These are phyloP conservation scores for Epichloe gansuensis DNA, from an alignment of 2,329 filamentous ascomycete genomes.

Conservation along the genomic window DNA sequence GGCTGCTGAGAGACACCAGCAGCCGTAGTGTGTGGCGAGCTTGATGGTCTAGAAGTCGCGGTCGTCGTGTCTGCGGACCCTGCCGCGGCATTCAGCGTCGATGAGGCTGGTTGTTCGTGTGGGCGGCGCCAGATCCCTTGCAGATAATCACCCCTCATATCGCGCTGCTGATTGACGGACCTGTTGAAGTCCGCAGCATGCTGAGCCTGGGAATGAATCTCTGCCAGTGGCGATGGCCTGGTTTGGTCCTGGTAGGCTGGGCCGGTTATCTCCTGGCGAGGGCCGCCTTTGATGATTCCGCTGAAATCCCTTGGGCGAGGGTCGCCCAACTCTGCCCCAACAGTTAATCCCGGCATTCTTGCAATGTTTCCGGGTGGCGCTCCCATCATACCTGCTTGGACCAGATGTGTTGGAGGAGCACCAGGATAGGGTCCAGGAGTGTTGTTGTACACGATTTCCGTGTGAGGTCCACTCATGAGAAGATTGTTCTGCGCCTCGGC, in stretches of 20 bases:
- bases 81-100: constrained; percentile 33
- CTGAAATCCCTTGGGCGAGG: constrained; percentile 69
- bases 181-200: constrained; percentile 89
- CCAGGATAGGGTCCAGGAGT: constrained; percentile 52
- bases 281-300: constrained; percentile 61
- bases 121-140: constrained; percentile 71
- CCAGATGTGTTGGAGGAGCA: constrained; percentile 52
- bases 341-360: constrained; percentile 73
- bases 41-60: constrained; percentile 39
- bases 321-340: constrained; percentile 65
- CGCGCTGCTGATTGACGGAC: constrained; percentile 64
- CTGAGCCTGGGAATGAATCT: constrained; percentile 74
- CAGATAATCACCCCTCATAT: constrained; percentile 66
- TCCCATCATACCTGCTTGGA: constrained; percentile 62
- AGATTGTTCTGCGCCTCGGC: constrained; percentile 56
- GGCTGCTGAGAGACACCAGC: constrained; percentile 42
- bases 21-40: constrained; percentile 45
- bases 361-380: constrained; percentile 49
- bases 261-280: constrained; percentile 80
- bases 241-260: constrained; percentile 79
- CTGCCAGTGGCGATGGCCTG: constrained; percentile 59
- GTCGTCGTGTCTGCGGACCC: constrained; percentile 29
- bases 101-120: constrained; percentile 57
- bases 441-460: constrained; percentile 81
- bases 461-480: constrained; percentile 54